phyloP scores from a whole-genome alignment of 768 basidiomycete genomes.

The Brasilioporus rufonigricans region DNA sequence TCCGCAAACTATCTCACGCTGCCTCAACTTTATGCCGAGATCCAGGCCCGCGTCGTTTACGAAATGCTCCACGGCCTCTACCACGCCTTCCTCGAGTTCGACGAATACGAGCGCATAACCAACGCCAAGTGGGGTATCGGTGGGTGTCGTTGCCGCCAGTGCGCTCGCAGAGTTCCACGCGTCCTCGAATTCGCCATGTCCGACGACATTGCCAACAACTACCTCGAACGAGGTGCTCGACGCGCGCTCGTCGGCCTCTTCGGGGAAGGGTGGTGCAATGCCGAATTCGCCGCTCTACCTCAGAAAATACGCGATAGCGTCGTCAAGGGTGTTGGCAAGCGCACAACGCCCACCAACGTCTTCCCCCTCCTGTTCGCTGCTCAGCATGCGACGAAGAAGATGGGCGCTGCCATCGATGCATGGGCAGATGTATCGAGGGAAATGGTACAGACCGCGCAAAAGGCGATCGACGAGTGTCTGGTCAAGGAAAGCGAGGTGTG shows the following conservation, averaged over 20 bases:
- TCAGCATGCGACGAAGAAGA: slow-evolving; percentile 55
- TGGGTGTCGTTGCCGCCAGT: slow-evolving; percentile 83
- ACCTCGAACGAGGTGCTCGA: slow-evolving; percentile 69
- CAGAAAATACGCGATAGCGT: slow-evolving; percentile 64
- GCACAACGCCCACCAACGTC: slow-evolving; percentile 64
- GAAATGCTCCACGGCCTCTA: slow-evolving; percentile 92
- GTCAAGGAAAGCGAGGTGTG: slow-evolving; percentile 58
- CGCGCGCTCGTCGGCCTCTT: slow-evolving; percentile 80
- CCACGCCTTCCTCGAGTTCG: slow-evolving; percentile 77
- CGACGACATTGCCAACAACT: slow-evolving; percentile 73
- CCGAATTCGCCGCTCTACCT: slow-evolving; percentile 73
- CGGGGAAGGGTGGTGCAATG: slow-evolving; percentile 84
- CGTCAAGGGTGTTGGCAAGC: slow-evolving; percentile 69
- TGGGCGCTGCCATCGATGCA: slow-evolving; percentile 57
- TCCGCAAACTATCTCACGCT: slow-evolving; percentile 80
- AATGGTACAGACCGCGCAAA: slow-evolving; percentile 64
- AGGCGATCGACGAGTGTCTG: slow-evolving; percentile 59
- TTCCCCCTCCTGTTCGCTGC: slow-evolving; percentile 69
- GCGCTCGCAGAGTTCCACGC: slow-evolving; percentile 74
- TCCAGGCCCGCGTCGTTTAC: slow-evolving; percentile 77
- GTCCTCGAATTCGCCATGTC: slow-evolving; percentile 78
- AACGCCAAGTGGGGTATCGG: slow-evolving; percentile 78
- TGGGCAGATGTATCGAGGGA: slow-evolving; percentile 42
- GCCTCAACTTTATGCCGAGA: slow-evolving; percentile 69
- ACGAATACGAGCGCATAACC: slow-evolving; percentile 74